Evolutionary conservation across 768 basidiomycete species (phyloP), one percentile per base, ranked within the genome.

Genomic region (Cyclocybe aegerita): DNA sequence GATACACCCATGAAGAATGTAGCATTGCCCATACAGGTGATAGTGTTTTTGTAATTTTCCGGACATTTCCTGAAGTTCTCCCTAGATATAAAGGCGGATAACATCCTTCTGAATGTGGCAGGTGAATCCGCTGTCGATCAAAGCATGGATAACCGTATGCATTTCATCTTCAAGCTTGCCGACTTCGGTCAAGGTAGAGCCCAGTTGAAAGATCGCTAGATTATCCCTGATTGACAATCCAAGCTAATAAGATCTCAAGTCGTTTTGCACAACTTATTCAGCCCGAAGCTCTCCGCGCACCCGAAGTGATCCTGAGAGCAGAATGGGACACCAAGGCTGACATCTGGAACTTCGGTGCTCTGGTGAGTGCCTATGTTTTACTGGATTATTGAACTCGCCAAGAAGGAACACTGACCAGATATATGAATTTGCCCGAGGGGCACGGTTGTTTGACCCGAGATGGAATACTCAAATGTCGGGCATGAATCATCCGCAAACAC

Each of bases 221-320:
- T 11, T 14, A 36, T 30, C 3, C 23, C 35, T 39, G 1, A 42
- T 48, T 36, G 35, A 12, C 10, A 42, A 33, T 15, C 29, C 43
- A 33, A 76, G 81, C 82, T 12, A 82, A 80, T 8, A 78, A 73
- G 74, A 75, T 77, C 37, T 79, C 83, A 56, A 81, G 88, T 54
- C 88, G 89, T 58, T 89, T 89, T 54, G 88, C 88, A 43, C 83
- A 88, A 64, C 81, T 86, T 57, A 89, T 90, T 55, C 81, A 90
- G 70, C 90, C 90, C 8, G 67, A 85, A 55, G 86, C 88, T 58
- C 90, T 90, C 61, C 77, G 90, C 32, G 83, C 84, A 65, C 89
- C 90, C 1, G 59, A 60, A 49, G 56, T 58, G 4, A 56, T 58
- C 15, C 39, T 60, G 9, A 54, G 54, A 15, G 43, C 50, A 7